These are phyloP conservation scores for Chaetoceros tenuissimus DNA, from an alignment of 108 stramenopile species.

Conservation along the genomic window DNA sequence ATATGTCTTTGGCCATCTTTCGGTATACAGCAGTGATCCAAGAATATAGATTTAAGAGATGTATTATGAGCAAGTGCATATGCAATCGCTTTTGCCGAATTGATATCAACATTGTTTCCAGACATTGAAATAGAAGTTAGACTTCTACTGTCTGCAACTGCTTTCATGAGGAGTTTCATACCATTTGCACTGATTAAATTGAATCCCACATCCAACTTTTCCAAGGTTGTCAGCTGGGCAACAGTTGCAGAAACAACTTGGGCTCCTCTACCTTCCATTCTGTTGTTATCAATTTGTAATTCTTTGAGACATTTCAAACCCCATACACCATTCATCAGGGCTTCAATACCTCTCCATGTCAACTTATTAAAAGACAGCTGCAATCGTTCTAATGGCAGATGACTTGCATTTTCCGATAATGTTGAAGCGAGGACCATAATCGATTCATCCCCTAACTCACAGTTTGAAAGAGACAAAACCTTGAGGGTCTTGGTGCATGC, in stretches of 20 bases:
- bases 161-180: slow-evolving; percentile 69
- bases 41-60: slow-evolving; percentile 44
- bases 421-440: slow-evolving; percentile 46
- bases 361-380: slow-evolving; percentile 75
- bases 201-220: slow-evolving; percentile 72
- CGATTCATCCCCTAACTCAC: slow-evolving; percentile 59
- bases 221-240: slow-evolving; percentile 39
- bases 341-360: slow-evolving; percentile 65
- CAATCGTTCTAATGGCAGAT: slow-evolving; percentile 57
- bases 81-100: slow-evolving; percentile 64
- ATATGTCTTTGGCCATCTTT: slow-evolving; percentile 75
- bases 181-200: slow-evolving; percentile 60
- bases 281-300: slow-evolving; percentile 76
- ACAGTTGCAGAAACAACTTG: slow-evolving; percentile 63
- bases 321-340: slow-evolving; percentile 72
- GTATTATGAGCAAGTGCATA: slow-evolving; percentile 74
- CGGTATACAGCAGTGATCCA: slow-evolving; percentile 58
- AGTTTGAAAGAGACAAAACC: slow-evolving; percentile 66
- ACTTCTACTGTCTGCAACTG: slow-evolving; percentile 51
- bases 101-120: slow-evolving; percentile 60
- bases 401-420: slow-evolving; percentile 45
- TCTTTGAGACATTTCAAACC: slow-evolving; percentile 64
- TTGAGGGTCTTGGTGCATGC: slow-evolving; percentile 33
- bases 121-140: slow-evolving; percentile 56
- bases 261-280: slow-evolving; percentile 72